Evolutionary conservation across 2,329 filamentous ascomycete genomes (phyloP).

Genomic region (Zymoseptoria ardabiliae): DNA sequence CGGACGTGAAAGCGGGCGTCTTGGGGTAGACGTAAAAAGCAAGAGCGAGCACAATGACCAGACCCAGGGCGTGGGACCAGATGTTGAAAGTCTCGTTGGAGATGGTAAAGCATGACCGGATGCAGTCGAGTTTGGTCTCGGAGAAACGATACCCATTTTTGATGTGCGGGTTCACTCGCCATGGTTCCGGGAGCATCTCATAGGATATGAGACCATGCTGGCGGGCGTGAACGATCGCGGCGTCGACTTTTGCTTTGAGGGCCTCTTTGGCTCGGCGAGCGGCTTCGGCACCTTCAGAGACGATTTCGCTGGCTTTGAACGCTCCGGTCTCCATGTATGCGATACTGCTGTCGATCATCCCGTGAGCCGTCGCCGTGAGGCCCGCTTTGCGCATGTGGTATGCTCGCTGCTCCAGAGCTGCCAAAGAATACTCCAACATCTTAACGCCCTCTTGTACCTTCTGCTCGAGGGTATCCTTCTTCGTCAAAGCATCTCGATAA

Average conservation of each 20-base stretch:
- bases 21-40: slow-evolving; percentile 95
- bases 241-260: slow-evolving; percentile 57
- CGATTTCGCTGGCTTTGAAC: slow-evolving; percentile 64
- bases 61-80: slow-evolving; percentile 87
- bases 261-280: slow-evolving; percentile 71
- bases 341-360: slow-evolving; percentile 68
- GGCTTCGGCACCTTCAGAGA: slow-evolving; percentile 73
- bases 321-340: slow-evolving; percentile 75
- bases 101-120: slow-evolving; percentile 66
- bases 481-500: slow-evolving; percentile 78
- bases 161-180: slow-evolving; percentile 94
- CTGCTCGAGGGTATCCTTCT: slow-evolving; percentile 80
- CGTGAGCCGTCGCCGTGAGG: slow-evolving; percentile 63
- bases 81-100: slow-evolving; percentile 97
- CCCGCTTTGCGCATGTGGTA: slow-evolving; percentile 73
- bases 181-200: slow-evolving; percentile 82
- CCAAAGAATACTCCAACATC: slow-evolving; percentile 75
- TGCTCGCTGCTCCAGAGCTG: slow-evolving; percentile 75
- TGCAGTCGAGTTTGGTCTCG: slow-evolving; percentile 81
- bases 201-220: slow-evolving; percentile 80
- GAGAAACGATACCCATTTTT: slow-evolving; percentile 85
- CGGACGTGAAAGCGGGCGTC: slow-evolving; percentile 76
- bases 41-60: slow-evolving; percentile 78
- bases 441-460: slow-evolving; percentile 84
- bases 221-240: slow-evolving; percentile 73